A percentile compares a stretch with the other conserved stretches of the same genome.
Conservation (phyloP, 768 basidiomycete genomes). For the Amanita pseudoporphyria region DNA sequence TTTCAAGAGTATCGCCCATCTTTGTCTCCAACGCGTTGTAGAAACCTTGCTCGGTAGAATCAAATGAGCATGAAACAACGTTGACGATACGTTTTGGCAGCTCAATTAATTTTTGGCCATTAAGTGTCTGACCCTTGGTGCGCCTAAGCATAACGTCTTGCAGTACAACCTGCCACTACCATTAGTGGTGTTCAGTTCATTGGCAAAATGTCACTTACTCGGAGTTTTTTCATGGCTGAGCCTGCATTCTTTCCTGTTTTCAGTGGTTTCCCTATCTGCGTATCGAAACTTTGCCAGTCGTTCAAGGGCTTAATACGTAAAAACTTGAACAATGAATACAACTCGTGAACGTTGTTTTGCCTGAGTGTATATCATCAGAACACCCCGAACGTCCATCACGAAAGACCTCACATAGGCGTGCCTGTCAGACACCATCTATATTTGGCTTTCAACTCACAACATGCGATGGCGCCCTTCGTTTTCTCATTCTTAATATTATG, state of each 20-base stretch:
- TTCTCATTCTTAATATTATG: slow-evolving; percentile 89
- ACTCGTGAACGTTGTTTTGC: slow-evolving; percentile 87
- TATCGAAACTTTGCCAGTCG: slow-evolving; percentile 72
- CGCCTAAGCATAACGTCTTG: slow-evolving; percentile 86
- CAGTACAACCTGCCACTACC: slow-evolving; percentile 51
- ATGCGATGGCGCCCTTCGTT: slow-evolving; percentile 70
- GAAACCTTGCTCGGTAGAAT: slow-evolving; percentile 66
- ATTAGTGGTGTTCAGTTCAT: background rate
- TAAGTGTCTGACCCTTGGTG: slow-evolving; percentile 58
- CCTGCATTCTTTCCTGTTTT: slow-evolving; percentile 50
- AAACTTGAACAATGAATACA: slow-evolving; percentile 87
- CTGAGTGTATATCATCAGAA: slow-evolving; percentile 26
- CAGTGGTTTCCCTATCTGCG: slow-evolving; percentile 70
- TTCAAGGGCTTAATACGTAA: slow-evolving; percentile 75
- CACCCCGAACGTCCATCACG: slow-evolving; percentile 16
- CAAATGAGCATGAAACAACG: slow-evolving; percentile 70
- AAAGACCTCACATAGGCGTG: slow-evolving; percentile 52
- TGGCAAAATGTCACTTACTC: slow-evolving; percentile 32
- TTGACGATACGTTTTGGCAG: slow-evolving; percentile 69
- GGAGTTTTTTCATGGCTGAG: slow-evolving; percentile 77
- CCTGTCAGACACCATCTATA: slow-evolving; percentile 88
- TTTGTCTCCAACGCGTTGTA: slow-evolving; percentile 64
- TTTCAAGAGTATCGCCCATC: slow-evolving; percentile 58
- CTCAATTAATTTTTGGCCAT: slow-evolving; percentile 76
- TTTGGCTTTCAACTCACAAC: slow-evolving; percentile 66